Conservation (phyloP, 176 grass and related monocot species). For the Puya raimondii region DNA sequence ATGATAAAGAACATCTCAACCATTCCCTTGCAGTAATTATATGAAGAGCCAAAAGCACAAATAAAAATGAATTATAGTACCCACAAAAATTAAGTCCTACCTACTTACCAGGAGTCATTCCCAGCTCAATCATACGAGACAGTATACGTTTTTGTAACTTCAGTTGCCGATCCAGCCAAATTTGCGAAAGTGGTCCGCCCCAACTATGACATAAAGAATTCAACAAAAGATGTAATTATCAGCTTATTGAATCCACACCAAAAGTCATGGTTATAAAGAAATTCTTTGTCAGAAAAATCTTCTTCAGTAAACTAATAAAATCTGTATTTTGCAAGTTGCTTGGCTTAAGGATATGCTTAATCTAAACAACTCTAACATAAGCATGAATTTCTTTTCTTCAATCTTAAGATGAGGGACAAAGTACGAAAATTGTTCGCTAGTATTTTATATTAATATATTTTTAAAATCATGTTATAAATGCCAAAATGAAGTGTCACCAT, state of each 20-base stretch:
- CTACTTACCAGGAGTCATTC: constrained; percentile 71
- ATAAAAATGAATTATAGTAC: constrained; percentile 1
- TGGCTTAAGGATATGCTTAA: background rate
- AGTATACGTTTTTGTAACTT: constrained; percentile 60
- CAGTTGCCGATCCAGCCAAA: constrained; percentile 81
- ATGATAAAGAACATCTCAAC: background rate
- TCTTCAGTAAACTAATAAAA: background rate
- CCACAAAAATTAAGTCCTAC: constrained; percentile 19
- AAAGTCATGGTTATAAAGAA: too few relatives aligned
- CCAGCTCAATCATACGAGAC: constrained; percentile 77
- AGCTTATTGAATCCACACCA: background rate
- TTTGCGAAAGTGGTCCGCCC: constrained; percentile 88
- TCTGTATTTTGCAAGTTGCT: background rate
- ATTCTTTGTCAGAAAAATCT: too few relatives aligned
- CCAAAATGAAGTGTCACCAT: too few relatives aligned
- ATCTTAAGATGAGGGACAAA: background rate
- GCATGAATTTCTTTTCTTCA: background rate
- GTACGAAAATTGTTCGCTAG: background rate
- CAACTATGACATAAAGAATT: constrained; percentile 47
- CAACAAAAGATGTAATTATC: constrained; percentile 12
- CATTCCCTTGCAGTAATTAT: background rate
- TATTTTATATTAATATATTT: too few relatives aligned
- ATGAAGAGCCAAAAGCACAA: background rate
- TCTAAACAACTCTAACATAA: background rate
- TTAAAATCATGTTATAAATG: too few relatives aligned